Evolutionary conservation across 768 basidiomycete species (phyloP), one percentile per base, ranked within the genome.

Genomic region (Termitomyces sp.): DNA sequence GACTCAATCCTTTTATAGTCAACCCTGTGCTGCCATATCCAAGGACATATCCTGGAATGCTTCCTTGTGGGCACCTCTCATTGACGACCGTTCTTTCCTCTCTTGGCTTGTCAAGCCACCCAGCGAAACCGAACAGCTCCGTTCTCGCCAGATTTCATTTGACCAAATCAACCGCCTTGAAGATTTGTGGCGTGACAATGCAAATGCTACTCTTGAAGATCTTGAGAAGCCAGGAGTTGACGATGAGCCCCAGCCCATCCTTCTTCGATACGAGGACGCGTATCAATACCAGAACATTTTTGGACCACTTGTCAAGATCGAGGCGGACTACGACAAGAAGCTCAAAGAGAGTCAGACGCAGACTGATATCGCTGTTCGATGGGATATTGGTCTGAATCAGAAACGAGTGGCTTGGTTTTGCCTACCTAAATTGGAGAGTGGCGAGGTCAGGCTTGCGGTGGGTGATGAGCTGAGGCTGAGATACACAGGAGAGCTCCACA

Each of bases 241-340:
- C 66, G 97, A 99, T 71, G 97, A 99, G 66, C 94, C 97, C 3
- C 94, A 98, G 70, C 84, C 89, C 7, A 90, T 99, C 60, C 69
- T 96, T 24, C 73, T 90, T 54, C 88, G 87, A 62, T 99, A 99
- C 71, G 96, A 98, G 69, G 97, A 99, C 70, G 97, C 97, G 46
- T 99, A 98, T 68, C 97, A 98, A 67, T 99, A 99, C 70, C 97
- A 99, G 76, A 99, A 99, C 69, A 98, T 99, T 56, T 96, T 98
- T 66, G 97, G 97, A 5, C 97, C 97, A 16, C 83, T 99, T 47
- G 97, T 99, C 72, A 99, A 99, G 77, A 98, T 99, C 64, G 97
- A 99, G 69, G 97, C 97, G 2, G 97, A 99, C 75, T 99, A 98
- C 66, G 97, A 99, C 69, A 98, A 98, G 75, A 83, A 88, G 55